Evolutionary conservation across 495 filamentous ascomycete genomes (phyloP), one percentile per base, ranked within the genome.

Genomic region (Pseudotulostoma volvatum): DNA sequence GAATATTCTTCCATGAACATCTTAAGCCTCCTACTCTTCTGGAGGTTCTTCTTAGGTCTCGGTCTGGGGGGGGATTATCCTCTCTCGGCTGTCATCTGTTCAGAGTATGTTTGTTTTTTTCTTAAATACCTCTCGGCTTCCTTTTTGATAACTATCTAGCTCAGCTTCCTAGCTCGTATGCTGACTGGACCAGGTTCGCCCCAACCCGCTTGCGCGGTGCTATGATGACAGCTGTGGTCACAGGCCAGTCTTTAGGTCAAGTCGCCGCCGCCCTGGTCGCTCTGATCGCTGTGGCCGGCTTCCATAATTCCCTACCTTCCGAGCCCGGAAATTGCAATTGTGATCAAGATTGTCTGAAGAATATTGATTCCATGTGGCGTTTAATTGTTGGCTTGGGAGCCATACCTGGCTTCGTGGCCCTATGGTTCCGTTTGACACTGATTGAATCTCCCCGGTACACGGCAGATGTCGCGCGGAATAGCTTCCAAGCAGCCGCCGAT

Each of bases 211-310:
- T 64, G 18, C 56, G 77, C 14, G 74, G 64, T 19, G 64, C 65
- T 4, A 80, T 82, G 76, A 60, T 82, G 52, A 73, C 71, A 5
- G 67, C 67, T 3, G 71, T 82, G 11, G 79, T 80, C 52, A 60
- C 76, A 36, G 75, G 73, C 68, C 77, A 82, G 36, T 68, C 75
- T 0, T 44, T 79, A 4, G 77, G 76, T 1, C 76, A 79, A 40
- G 58, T 81, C n/a, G 59, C 70, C 5, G 76, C 63, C 17, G 67
- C 70, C n/a, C 37, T 75, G 16, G 60, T 72, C 28, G 60, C 64
- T 0, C 45, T 69, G 0, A 54, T 68, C 30, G 60, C 67, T 1
- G 56, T 71, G 16, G 55, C 60, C 2, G 46, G 50, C n/a, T 56
- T 55, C 21, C 50, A 51, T 7, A 45, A 44, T 15, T 52, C 52